phyloP scores from a whole-genome alignment of 805 yeast species.

The Grigorovia jiainica region DNA sequence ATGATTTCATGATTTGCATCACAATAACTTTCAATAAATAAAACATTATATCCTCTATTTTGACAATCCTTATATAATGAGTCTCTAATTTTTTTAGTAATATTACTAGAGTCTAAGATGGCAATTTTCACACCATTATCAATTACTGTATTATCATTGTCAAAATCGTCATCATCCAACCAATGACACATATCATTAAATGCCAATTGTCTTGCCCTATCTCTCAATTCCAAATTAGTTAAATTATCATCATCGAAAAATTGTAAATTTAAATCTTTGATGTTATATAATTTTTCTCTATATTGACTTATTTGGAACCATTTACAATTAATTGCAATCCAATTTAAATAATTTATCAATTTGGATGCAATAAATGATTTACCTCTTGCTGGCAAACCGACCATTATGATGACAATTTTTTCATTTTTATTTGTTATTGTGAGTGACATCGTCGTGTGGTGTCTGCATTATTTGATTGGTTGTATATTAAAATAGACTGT shows the following conservation, averaged over 20 bases:
- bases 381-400: conserved; percentile 85
- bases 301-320: conserved; percentile 86
- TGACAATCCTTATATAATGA: conserved; percentile 53
- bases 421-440: neutral
- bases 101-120: conserved; percentile 87
- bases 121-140: conserved; percentile 50
- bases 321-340: conserved; percentile 82
- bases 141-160: neutral
- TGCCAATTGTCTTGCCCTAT: conserved; percentile 63
- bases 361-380: conserved; percentile 92
- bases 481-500: too few species aligned
- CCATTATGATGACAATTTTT: conserved; percentile 80
- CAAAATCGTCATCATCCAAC: conserved; percentile 51
- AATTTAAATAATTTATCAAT: conserved; percentile 80
- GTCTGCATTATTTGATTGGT: too few species aligned
- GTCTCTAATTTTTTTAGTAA: conserved; percentile 62
- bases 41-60: conserved; percentile 67
- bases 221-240: conserved; percentile 54
- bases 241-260: conserved; percentile 64
- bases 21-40: conserved; percentile 89
- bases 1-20: conserved; percentile 65
- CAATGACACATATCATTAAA: conserved; percentile 74
- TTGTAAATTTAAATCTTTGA: conserved; percentile 45
- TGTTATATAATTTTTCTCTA: conserved; percentile 52
- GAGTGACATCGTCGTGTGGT: neutral